Evolutionary conservation across 176 grass and related monocot species (phyloP), one percentile per base, ranked within the genome.

Genomic region (Panicum miliaceum): DNA sequence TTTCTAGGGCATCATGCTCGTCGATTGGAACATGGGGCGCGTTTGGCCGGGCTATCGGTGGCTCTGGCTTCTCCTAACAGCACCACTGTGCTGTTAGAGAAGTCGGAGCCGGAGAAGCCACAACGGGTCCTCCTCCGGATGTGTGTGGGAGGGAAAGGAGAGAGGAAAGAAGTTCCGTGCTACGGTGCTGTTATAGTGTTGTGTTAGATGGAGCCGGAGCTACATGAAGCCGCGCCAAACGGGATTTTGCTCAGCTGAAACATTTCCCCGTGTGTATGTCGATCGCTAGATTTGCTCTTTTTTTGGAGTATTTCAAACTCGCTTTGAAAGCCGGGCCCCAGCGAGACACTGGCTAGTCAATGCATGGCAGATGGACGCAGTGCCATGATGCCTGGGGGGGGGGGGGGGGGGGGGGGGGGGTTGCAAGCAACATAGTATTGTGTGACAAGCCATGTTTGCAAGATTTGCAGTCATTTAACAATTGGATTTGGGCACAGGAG

Each of bases 381-480:
- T 42, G 69, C 25, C 69, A 72, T 72, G 69, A 68, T 41, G 40
- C 5, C 4, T 40, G 37, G 3, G 37, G 3, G 37, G 3, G 40
- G 4, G 40, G 40, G 40, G 40, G 40, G 40, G 40, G 40, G 40
- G 40, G 40, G 40, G 40, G 46, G 51, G 16, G 72, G 70, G 46
- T 48, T 59, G 50, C 70, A 81, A 66, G 78, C 70, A 75, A 75
- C 70, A 66, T 58, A 81, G 50, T 76, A 68, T 22, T 29, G 79
- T 81, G 77, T 81, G 77, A 68, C 60, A 66, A 67, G 77, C 69
- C 77, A 64, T 81, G 77, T 66, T 87, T 45, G 25, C 85, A 81
- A 87, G 78, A 87, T 81, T 87, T 81, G 68, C 50, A 36, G 32
- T 46, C 78, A 56, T 76, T 65, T 82, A 87, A 87, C 71, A 82